Percentiles rank a stretch among this genome's conserved stretches.
These are phyloP conservation scores for Vitis hybrid DNA, from an alignment of 177 flowering plant species.

Conservation along the genomic window DNA sequence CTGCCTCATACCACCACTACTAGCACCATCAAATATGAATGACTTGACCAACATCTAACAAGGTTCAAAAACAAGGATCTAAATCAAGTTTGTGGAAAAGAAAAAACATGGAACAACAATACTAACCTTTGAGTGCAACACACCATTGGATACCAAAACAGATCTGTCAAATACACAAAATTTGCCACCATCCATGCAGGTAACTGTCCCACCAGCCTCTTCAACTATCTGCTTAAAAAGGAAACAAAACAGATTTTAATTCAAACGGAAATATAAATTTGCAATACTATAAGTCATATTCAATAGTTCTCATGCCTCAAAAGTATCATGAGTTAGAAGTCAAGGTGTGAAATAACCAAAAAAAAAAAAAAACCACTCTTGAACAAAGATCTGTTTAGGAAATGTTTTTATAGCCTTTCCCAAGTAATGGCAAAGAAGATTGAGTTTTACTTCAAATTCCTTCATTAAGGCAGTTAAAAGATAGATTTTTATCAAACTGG, in stretches of 20 bases:
- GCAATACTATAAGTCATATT: neutral
- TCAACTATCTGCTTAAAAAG: conserved; percentile 74
- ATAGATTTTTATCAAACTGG: too few species aligned
- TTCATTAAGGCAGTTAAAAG: too few species aligned
- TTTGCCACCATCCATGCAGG: conserved; percentile 85
- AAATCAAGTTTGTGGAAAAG: neutral
- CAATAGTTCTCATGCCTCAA: too few species aligned
- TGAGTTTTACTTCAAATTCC: too few species aligned
- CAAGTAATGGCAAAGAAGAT: too few species aligned
- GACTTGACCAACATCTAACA: neutral
- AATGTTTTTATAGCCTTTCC: too few species aligned
- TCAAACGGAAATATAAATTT: neutral
- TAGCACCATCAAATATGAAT: too few species aligned
- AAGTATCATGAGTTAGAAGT: too few species aligned
- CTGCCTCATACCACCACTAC: too few species aligned
- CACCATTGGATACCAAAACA: conserved; percentile 85
- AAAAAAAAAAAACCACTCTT: too few species aligned
- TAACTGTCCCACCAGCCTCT: conserved; percentile 92
- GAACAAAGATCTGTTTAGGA: too few species aligned
- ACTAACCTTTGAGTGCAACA: conserved; percentile 71
- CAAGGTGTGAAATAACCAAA: too few species aligned
- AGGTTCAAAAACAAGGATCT: neutral
- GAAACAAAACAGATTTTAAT: conserved; percentile 2
- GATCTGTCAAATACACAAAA: conserved; percentile 94
- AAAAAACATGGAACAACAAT: neutral